These are phyloP conservation scores for Tetramitus jugosus DNA, from an alignment of 208 protist species.

Conservation along the genomic window DNA sequence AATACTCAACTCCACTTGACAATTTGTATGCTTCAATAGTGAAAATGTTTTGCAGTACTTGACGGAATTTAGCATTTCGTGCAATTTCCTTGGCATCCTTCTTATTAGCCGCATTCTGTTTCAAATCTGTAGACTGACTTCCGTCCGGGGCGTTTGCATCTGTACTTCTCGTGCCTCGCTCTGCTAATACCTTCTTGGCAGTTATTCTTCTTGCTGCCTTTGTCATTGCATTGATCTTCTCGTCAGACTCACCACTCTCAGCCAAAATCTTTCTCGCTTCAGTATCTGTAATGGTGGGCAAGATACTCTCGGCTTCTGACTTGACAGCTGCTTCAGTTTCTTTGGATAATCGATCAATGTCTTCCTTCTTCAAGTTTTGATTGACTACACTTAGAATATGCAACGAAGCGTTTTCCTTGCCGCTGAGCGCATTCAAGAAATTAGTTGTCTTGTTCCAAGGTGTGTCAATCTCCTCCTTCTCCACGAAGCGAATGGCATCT, in stretches of 20 bases:
- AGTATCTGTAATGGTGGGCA: background rate
- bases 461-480: background rate
- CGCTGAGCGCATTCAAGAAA: background rate
- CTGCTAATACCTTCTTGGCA: background rate
- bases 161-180: background rate
- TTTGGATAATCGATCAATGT: background rate
- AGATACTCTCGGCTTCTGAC: background rate
- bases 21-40: slow-evolving; percentile 14
- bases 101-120: background rate
- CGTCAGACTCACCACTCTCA: background rate
- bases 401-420: slow-evolving; percentile 7
- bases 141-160: background rate
- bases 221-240: background rate
- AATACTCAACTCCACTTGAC: background rate
- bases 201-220: background rate
- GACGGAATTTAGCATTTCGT: background rate
- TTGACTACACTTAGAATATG: background rate
- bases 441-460: slow-evolving; percentile 21
- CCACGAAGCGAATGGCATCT: slow-evolving; percentile 10
- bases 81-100: slow-evolving; percentile 20
- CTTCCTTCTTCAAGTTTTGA: slow-evolving; percentile 13
- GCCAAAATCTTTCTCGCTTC: background rate
- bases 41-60: slow-evolving; percentile 4
- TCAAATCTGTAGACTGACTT: too few species aligned
- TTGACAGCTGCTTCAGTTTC: background rate